A percentile compares a stretch with the other conserved stretches of the same genome.
phyloP scores from a whole-genome alignment of 192 early-diverging fungal genomes.

The Coemansia erecta region DNA sequence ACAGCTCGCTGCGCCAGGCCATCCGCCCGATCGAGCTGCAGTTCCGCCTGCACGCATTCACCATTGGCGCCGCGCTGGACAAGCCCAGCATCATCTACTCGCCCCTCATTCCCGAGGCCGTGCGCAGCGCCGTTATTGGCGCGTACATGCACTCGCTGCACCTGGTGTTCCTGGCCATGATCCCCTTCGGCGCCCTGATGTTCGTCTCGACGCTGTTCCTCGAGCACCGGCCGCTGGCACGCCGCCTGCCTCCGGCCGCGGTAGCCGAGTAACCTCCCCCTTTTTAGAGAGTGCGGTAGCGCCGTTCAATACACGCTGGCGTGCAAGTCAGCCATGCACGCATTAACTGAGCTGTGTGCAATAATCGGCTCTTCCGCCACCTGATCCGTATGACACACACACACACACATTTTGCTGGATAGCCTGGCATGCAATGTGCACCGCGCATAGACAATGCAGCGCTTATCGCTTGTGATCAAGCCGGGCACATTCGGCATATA shows the following conservation, averaged over 20 bases:
- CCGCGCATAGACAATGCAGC: too few relatives aligned
- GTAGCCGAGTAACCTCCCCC: constrained; percentile 20
- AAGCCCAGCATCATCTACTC: constrained; percentile 44
- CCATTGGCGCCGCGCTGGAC: constrained; percentile 46
- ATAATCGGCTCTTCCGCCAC: too few relatives aligned
- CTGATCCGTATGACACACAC: too few relatives aligned
- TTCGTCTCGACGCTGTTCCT: constrained; percentile 57
- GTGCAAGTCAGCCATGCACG: too few relatives aligned
- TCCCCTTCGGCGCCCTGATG: constrained; percentile 54
- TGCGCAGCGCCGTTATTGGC: constrained; percentile 50
- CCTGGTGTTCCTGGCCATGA: constrained; percentile 54
- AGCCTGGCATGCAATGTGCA: too few relatives aligned
- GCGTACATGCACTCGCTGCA: constrained; percentile 61
- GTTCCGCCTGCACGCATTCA: constrained; percentile 35
- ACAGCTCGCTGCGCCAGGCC: constrained; percentile 23
- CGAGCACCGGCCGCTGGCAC: constrained; percentile 44
- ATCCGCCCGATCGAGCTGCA: constrained; percentile 7
- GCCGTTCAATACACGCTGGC: too few relatives aligned
- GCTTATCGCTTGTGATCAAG: too few relatives aligned
- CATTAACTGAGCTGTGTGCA: too few relatives aligned
- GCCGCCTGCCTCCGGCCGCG: constrained; percentile 21
- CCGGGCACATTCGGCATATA: too few relatives aligned
- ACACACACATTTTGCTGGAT: too few relatives aligned
- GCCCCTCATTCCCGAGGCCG: constrained; percentile 27
- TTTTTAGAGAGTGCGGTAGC: too few relatives aligned